phyloP scores from a whole-genome alignment of 768 basidiomycete species.

The Serendipita indica region DNA sequence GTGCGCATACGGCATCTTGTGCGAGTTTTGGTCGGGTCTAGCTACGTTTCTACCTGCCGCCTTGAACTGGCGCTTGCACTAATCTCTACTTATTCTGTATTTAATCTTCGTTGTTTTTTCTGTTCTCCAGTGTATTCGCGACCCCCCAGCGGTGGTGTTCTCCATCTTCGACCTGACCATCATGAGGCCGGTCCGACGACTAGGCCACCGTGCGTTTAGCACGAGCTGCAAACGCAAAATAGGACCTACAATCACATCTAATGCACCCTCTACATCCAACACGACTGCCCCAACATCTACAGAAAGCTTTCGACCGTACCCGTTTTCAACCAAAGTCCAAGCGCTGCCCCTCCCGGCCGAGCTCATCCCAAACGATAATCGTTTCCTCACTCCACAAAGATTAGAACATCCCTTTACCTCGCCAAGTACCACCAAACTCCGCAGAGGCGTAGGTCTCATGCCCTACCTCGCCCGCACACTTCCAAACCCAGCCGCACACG shows the following conservation, averaged over 20 bases:
- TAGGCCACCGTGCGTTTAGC: slow-evolving; percentile 13
- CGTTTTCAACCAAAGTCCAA: not conserved
- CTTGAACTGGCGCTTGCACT: not conserved
- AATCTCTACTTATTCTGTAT: not conserved
- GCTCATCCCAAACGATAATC: not conserved
- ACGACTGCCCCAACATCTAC: not conserved
- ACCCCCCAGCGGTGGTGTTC: not conserved
- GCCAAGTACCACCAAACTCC: not conserved
- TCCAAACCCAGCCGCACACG: slow-evolving; percentile 51
- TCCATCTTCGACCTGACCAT: not conserved
- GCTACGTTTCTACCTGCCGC: not conserved
- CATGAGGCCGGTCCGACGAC: slow-evolving; percentile 12
- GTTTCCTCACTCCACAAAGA: not conserved
- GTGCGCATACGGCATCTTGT: slow-evolving; percentile 27
- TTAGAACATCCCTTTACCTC: not conserved
- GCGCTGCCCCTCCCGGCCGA: not conserved
- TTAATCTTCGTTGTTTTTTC: not conserved
- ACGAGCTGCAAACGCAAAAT: slow-evolving; percentile 5
- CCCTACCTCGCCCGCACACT: slow-evolving; percentile 50
- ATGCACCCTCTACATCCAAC: no score
- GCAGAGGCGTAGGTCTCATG: slow-evolving; percentile 43
- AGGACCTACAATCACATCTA: not conserved
- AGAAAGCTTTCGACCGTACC: not conserved
- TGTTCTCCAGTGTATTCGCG: not conserved
- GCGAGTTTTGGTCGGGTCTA: not conserved